Evolutionary conservation across 1,284 basidiomycete genomes (phyloP).

Genomic region (Ceratobasidium papillatum): DNA sequence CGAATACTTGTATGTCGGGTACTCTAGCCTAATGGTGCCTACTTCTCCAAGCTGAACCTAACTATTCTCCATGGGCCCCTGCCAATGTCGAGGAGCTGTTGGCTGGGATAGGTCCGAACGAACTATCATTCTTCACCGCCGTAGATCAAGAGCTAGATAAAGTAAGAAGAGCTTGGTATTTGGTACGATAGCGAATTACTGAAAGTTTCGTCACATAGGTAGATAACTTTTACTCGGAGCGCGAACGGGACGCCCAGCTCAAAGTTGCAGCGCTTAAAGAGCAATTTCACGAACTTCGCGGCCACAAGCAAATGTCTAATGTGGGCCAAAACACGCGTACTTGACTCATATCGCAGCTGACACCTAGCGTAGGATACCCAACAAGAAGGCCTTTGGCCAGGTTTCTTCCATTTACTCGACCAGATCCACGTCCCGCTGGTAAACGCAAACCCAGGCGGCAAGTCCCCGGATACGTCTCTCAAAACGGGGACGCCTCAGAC

Average conservation of each 20-base stretch:
- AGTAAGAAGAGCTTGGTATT: constrained; percentile 84
- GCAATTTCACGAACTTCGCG: constrained; percentile 78
- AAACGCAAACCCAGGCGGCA: neutral
- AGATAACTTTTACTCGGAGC: constrained; percentile 79
- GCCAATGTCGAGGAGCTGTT: constrained; percentile 59
- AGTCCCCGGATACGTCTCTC: constrained; percentile 36
- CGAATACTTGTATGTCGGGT: neutral
- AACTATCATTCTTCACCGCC: constrained; percentile 75
- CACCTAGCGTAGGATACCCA: constrained; percentile 40
- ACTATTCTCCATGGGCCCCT: constrained; percentile 28
- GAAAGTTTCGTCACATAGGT: constrained; percentile 61
- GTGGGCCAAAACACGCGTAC: constrained; percentile 53
- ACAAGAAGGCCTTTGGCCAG: constrained; percentile 42
- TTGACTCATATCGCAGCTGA: neutral
- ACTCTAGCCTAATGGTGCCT: constrained; percentile 38
- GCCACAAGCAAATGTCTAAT: constrained; percentile 73
- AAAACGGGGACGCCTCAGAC: constrained; percentile 27
- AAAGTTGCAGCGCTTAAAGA: constrained; percentile 64
- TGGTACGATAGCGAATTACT: neutral
- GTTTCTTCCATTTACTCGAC: constrained; percentile 41
- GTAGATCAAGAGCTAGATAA: constrained; percentile 82
- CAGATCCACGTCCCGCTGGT: constrained; percentile 12
- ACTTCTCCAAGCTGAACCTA: constrained; percentile 50
- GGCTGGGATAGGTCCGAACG: constrained; percentile 63
- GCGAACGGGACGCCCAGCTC: constrained; percentile 73